Conservation (phyloP, 495 filamentous ascomycete species). For the Amniculicola lignicola region DNA sequence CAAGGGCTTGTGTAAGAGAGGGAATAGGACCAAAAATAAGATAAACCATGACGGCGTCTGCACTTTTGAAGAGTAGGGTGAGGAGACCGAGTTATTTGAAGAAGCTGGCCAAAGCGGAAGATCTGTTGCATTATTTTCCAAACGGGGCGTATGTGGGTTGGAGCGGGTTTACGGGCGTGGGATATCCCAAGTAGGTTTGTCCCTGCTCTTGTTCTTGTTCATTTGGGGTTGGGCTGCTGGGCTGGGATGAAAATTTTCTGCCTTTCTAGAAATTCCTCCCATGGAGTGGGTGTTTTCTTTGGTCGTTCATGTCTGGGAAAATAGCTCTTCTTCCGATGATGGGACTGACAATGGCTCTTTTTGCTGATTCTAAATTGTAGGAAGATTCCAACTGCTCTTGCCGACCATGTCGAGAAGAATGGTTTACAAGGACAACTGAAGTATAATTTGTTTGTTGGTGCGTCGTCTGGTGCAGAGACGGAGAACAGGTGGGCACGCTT, state of each 20-base stretch:
- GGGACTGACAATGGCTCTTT: background rate
- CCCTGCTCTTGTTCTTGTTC: background rate
- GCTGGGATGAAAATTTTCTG: background rate
- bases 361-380: constrained; percentile 43
- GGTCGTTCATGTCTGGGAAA: too few relatives aligned
- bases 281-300: too few relatives aligned
- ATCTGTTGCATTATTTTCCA: constrained; percentile 76
- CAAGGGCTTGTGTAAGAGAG: too few relatives aligned
- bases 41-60: constrained; percentile 62
- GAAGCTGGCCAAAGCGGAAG: constrained; percentile 75
- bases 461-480: constrained; percentile 83
- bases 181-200: constrained; percentile 86
- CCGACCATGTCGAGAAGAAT: constrained; percentile 89
- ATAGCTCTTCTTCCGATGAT: background rate
- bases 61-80: constrained; percentile 70
- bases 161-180: constrained; percentile 89
- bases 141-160: constrained; percentile 81
- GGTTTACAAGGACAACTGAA: constrained; percentile 76
- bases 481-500: constrained; percentile 84
- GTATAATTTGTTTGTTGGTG: constrained; percentile 85
- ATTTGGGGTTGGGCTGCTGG: background rate
- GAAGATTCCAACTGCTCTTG: constrained; percentile 78
- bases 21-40: too few relatives aligned
- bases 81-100: constrained; percentile 72
- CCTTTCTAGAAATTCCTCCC: background rate